phyloP scores from a whole-genome alignment of 768 basidiomycete species.

The Termitomyces sp. region DNA sequence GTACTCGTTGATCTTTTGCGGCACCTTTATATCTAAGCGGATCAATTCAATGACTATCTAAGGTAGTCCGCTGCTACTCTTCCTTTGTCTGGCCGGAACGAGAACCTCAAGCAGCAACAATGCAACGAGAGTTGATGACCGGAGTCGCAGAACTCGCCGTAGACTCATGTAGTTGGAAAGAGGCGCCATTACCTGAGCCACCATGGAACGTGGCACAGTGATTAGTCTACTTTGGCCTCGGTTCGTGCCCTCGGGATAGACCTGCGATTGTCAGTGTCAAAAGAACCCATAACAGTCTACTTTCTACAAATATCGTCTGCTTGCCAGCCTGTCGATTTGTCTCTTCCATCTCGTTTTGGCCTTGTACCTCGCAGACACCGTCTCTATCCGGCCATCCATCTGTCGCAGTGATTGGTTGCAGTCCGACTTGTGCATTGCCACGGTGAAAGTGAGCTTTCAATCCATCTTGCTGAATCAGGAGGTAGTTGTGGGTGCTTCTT shows the following conservation, averaged over 20 bases:
- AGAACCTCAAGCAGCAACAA: conserved; percentile 4
- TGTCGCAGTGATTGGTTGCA: background rate
- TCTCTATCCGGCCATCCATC: background rate
- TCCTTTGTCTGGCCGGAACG: conserved; percentile 16
- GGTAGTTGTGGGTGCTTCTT: conserved; percentile 27
- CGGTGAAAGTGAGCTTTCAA: background rate
- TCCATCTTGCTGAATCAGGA: background rate
- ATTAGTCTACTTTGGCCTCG: conserved; percentile 8
- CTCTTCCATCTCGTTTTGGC: background rate
- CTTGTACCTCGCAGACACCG: background rate
- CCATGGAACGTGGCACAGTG: conserved; percentile 15
- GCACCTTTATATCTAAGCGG: background rate
- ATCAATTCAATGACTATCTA: background rate
- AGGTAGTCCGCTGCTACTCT: conserved; percentile 9
- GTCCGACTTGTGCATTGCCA: background rate
- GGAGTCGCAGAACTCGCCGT: conserved; percentile 15
- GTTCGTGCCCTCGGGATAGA: conserved; percentile 4
- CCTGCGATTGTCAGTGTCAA: conserved; percentile 12
- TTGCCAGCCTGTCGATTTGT: background rate
- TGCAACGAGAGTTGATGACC: conserved; percentile 8
- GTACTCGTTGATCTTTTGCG: background rate
- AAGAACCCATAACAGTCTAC: background rate
- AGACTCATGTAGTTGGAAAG: conserved; percentile 9
- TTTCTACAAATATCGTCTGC: conserved; percentile 8
- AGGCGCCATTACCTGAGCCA: conserved; percentile 7